phyloP scores from a whole-genome alignment of 139 green algal genomes.

The Mesotaenium endlicherianum region DNA sequence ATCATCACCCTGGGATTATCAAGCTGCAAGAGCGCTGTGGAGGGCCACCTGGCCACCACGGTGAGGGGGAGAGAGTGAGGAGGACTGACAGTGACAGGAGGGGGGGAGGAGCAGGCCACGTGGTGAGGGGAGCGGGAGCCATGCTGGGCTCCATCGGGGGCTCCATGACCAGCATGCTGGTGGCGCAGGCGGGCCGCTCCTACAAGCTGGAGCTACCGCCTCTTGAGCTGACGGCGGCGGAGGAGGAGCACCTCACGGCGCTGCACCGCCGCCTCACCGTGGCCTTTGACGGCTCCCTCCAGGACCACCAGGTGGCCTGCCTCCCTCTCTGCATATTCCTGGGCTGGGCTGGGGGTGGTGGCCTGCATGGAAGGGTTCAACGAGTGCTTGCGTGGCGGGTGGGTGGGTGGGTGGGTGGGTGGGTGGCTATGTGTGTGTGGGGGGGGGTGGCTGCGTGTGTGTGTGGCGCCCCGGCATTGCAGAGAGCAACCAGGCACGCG shows the following conservation, averaged over 20 bases:
- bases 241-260: neutral
- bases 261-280: conserved; percentile 7
- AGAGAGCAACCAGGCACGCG: too few species aligned
- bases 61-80: neutral
- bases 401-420: too few species aligned
- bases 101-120: neutral
- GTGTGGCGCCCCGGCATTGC: too few species aligned
- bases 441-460: too few species aligned
- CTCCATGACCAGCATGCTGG: neutral
- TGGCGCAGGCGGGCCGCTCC: neutral
- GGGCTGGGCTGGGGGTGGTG: too few species aligned
- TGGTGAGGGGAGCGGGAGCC: neutral
- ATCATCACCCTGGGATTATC: too few species aligned
- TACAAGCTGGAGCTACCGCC: neutral
- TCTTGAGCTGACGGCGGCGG: neutral
- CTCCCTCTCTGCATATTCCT: neutral
- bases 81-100: neutral
- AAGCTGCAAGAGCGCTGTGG: neutral
- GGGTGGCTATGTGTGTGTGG: too few species aligned
- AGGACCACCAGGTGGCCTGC: conserved; percentile 14
- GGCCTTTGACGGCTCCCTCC: neutral
- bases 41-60: neutral
- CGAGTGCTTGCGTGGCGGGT: too few species aligned
- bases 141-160: neutral
- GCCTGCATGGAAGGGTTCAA: too few species aligned